Conservation (phyloP, 2,329 filamentous ascomycete species). For the Alternaria arbusti region DNA sequence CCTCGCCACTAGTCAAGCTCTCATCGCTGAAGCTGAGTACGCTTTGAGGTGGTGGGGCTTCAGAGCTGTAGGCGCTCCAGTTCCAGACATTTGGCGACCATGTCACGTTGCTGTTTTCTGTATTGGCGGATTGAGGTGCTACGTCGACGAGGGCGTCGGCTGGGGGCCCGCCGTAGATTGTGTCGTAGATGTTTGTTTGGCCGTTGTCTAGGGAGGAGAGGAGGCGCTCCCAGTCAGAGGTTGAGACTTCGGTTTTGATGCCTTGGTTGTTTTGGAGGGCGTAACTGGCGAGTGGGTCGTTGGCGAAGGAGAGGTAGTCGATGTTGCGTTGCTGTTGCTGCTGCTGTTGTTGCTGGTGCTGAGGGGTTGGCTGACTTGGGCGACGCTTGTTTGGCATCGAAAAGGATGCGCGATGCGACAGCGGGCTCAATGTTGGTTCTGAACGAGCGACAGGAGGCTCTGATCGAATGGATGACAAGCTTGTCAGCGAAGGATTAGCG, state of each 20-base stretch:
- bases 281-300: conserved; percentile 45
- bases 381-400: conserved; percentile 45
- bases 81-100: conserved; percentile 49
- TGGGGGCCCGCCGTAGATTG: conserved; percentile 74
- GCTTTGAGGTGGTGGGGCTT: conserved; percentile 55
- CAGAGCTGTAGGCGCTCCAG: conserved; percentile 33
- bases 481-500: conserved; percentile 55
- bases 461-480: conserved; percentile 57
- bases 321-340: conserved; percentile 49
- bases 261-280: conserved; percentile 44
- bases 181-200: conserved; percentile 82
- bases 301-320: conserved; percentile 56
- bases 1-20: conserved; percentile 62
- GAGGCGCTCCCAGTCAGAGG: conserved; percentile 82
- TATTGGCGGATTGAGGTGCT: conserved; percentile 34
- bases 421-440: conserved; percentile 55
- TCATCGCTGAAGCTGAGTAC: conserved; percentile 67
- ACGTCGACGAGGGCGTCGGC: conserved; percentile 47
- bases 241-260: conserved; percentile 58
- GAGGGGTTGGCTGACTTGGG: conserved; percentile 31
- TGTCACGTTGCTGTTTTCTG: conserved; percentile 34
- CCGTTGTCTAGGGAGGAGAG: conserved; percentile 81
- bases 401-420: conserved; percentile 44
- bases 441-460: conserved; percentile 54
- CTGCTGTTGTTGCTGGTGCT: conserved; percentile 26